phyloP scores from a whole-genome alignment of 2,329 filamentous ascomycete genomes.

The Paracorniculantispora psalliotae region DNA sequence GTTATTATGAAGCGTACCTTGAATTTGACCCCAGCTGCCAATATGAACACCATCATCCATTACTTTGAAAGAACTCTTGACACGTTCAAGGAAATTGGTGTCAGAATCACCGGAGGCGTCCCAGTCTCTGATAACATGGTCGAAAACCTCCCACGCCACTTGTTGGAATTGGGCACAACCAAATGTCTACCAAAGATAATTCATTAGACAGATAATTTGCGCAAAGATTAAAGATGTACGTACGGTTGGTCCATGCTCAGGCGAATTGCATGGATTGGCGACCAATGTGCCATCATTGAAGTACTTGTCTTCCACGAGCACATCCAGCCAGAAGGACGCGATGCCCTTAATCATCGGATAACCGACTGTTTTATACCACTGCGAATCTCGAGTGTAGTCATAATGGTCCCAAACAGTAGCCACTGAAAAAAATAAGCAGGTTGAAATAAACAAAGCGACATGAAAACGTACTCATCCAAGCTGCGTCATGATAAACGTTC shows the following conservation, averaged over 20 bases:
- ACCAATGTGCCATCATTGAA: constrained; percentile 48
- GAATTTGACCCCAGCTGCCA: constrained; percentile 26
- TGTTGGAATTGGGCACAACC: constrained; percentile 52
- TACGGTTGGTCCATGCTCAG: constrained; percentile 47
- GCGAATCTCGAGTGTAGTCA: constrained; percentile 43
- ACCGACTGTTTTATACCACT: constrained; percentile 42
- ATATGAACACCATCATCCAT: constrained; percentile 29
- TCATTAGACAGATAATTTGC: background rate
- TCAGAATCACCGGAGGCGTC: constrained; percentile 22
- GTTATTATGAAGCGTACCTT: constrained; percentile 6
- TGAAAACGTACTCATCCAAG: constrained; percentile 46
- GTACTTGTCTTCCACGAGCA: constrained; percentile 46
- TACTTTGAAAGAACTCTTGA: constrained; percentile 25
- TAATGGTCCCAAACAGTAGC: constrained; percentile 55
- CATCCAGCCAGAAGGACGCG: constrained; percentile 51
- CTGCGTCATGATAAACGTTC: constrained; percentile 23
- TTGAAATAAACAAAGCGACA: background rate
- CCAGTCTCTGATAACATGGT: constrained; percentile 29
- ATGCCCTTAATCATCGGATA: constrained; percentile 51
- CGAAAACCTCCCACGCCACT: constrained; percentile 40
- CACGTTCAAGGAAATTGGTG: constrained; percentile 24
- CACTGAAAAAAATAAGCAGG: constrained; percentile 22
- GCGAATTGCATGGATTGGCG: constrained; percentile 54
- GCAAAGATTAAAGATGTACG: background rate
- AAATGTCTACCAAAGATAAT: constrained; percentile 32